Evolutionary conservation across 768 basidiomycete genomes (phyloP).

Genomic region (Tremella fuciformis): DNA sequence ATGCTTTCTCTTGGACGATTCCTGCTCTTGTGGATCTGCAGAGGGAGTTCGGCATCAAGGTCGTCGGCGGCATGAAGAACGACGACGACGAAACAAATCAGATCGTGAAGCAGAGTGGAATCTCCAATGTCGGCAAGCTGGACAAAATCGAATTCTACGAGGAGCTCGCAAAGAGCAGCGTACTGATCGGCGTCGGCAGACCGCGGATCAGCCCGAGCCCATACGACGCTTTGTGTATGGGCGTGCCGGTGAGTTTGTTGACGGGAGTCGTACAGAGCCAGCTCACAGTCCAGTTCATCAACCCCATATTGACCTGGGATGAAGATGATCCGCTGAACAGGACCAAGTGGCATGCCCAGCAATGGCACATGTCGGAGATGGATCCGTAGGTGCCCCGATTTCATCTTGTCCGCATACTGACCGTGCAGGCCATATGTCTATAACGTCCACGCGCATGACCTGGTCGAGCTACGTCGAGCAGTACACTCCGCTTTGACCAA

Average conservation of each 20-base stretch:
- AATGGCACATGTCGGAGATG: slow-evolving; percentile 45
- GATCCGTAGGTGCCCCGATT: slow-evolving; percentile 33
- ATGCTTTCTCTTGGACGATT: slow-evolving; percentile 36
- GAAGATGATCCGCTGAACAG: slow-evolving; percentile 32
- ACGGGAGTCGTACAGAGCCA: neutral
- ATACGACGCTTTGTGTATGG: slow-evolving; percentile 44
- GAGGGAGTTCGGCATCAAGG: slow-evolving; percentile 14
- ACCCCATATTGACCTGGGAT: slow-evolving; percentile 43
- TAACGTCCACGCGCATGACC: slow-evolving; percentile 36
- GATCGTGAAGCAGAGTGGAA: slow-evolving; percentile 19
- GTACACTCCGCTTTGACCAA: slow-evolving; percentile 24
- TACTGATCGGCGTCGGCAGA: slow-evolving; percentile 36
- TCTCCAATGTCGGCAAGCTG: slow-evolving; percentile 36
- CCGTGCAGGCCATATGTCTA: slow-evolving; percentile 43
- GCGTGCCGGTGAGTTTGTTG: slow-evolving; percentile 36
- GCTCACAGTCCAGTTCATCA: slow-evolving; percentile 38
- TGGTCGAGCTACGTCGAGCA: slow-evolving; percentile 20
- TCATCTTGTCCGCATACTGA: neutral
- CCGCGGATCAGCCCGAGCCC: slow-evolving; percentile 44
- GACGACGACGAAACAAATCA: slow-evolving; percentile 26
- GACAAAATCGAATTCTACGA: slow-evolving; percentile 34
- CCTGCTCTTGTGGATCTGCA: slow-evolving; percentile 19
- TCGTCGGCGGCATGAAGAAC: slow-evolving; percentile 35
- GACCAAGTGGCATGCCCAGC: slow-evolving; percentile 40
- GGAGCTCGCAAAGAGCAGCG: slow-evolving; percentile 30